These are phyloP conservation scores for Parastagonospora nodorum DNA, from an alignment of 2,329 filamentous ascomycete species.

Conservation along the genomic window DNA sequence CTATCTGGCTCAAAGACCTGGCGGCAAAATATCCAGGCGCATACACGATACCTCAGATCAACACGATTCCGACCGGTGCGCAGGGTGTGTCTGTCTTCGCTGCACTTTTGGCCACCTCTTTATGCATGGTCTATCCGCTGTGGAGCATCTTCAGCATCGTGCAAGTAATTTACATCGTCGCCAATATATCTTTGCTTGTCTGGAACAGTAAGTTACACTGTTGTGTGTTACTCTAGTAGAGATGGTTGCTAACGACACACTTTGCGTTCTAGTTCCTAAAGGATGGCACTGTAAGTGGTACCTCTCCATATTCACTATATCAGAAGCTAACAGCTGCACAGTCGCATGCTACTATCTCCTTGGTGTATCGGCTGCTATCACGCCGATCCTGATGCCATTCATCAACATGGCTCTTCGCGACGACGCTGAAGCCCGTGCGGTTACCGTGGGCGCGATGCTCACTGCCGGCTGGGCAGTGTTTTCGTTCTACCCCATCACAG, in stretches of 20 bases:
- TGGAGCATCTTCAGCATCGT: conserved; percentile 56
- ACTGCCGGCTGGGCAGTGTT: conserved; percentile 43
- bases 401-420: conserved; percentile 45
- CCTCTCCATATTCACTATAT: neutral
- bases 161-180: conserved; percentile 49
- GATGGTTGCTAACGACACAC: too few species aligned
- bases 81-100: conserved; percentile 56
- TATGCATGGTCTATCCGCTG: conserved; percentile 57
- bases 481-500: conserved; percentile 43
- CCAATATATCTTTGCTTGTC: conserved; percentile 53
- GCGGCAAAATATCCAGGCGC: conserved; percentile 36
- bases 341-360: conserved; percentile 44
- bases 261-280: conserved; percentile 43
- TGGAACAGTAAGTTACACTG: conserved; percentile 45
- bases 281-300: conserved; percentile 42
- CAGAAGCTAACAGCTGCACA: conserved; percentile 11
- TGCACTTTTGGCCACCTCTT: conserved; percentile 56
- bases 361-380: conserved; percentile 41
- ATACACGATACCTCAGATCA: conserved; percentile 56
- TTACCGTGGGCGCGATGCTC: conserved; percentile 56
- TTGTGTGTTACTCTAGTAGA: too few species aligned
- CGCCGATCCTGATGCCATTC: conserved; percentile 45
- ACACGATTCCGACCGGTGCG: conserved; percentile 56
- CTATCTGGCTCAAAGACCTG: conserved; percentile 58
- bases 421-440: conserved; percentile 56